Conservation (phyloP, 2,329 filamentous ascomycete species). For the Fusarium pseudoanthophilum region DNA sequence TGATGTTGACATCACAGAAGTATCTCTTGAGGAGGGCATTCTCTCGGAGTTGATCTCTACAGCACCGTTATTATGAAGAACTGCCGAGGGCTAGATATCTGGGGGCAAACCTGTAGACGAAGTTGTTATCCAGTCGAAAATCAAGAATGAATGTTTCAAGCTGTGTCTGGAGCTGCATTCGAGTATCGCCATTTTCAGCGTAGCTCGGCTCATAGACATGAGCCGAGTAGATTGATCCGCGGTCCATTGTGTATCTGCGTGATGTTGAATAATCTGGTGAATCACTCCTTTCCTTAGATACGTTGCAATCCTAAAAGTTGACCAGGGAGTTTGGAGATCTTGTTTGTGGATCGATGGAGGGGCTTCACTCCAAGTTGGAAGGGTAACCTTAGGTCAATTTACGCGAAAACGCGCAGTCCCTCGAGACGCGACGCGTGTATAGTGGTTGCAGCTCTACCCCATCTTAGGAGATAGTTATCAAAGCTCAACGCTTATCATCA, state of each 20-base stretch:
- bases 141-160: slow-evolving; percentile 92
- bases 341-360: slow-evolving; percentile 42
- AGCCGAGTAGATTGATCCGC: slow-evolving; percentile 85
- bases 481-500: slow-evolving; percentile 26
- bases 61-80: slow-evolving; percentile 16
- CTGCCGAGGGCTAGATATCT: too few species aligned
- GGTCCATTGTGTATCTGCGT: slow-evolving; percentile 72
- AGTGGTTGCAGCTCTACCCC: slow-evolving; percentile 45
- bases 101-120: slow-evolving; percentile 82
- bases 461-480: neutral
- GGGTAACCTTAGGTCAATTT: slow-evolving; percentile 37
- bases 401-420: slow-evolving; percentile 36
- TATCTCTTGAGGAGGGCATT: slow-evolving; percentile 95
- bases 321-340: slow-evolving; percentile 34
- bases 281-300: slow-evolving; percentile 7
- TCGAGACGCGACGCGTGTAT: slow-evolving; percentile 40
- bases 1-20: slow-evolving; percentile 95
- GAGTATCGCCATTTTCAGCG: slow-evolving; percentile 74
- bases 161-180: slow-evolving; percentile 78
- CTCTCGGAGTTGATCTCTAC: slow-evolving; percentile 91
- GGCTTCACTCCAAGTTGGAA: slow-evolving; percentile 39
- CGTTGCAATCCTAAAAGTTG: slow-evolving; percentile 22
- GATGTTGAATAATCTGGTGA: slow-evolving; percentile 8
- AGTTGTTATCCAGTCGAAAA: slow-evolving; percentile 92
- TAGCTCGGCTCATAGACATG: slow-evolving; percentile 79